Evolutionary conservation across 2,329 filamentous ascomycete genomes (phyloP), one percentile per base, ranked within the genome.

Genomic region (Aspergillus phoenicis): DNA sequence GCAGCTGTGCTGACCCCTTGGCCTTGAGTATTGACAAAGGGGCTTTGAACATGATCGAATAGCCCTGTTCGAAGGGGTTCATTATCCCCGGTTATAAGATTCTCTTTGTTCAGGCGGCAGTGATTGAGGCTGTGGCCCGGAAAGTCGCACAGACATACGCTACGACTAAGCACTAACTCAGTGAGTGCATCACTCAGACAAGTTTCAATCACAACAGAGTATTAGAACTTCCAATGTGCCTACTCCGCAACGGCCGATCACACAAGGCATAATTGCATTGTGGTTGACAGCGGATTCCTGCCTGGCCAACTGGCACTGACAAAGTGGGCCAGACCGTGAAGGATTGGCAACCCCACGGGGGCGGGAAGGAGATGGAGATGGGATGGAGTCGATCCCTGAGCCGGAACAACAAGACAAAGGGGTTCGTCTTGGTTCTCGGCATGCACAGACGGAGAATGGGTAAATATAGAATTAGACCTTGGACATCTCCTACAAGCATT

Each of bases 331-430:
- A 52, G 36, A 41, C 36, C 55, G 13, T 39, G 38, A 58, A 24
- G n/a, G 49, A 43, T 39, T 51, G 56, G 33, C 17, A 22, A 56
- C 53, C 53, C 53, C 53, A 56, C 53, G 53, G 53, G 53, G 53
- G 53, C 53, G 53, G 53, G 53, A 56, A 43, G 39, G 17, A 56
- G 41, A 45, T 52, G 51, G 51, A 52, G 28, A 24, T 38, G 52
- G 17, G 52, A 55, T 55, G 52, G 52, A 55, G 52, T 55, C 52
- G 52, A 56, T 56, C 51, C 26, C 47, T 28, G 26, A 30, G 26
- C 17, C 47, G 26, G n/a, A n/a, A 28, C 7, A 7, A 17, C 5
- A 30, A 39, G n/a, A 22, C 41, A 33, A 33, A 33, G n/a, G 52
- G 24, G 52, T 51, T 26, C 39, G 39, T 43, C 15, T 13, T n/a